Evolutionary conservation across 208 protist species (phyloP).

Genomic region (Leishmania amazonensis): DNA sequence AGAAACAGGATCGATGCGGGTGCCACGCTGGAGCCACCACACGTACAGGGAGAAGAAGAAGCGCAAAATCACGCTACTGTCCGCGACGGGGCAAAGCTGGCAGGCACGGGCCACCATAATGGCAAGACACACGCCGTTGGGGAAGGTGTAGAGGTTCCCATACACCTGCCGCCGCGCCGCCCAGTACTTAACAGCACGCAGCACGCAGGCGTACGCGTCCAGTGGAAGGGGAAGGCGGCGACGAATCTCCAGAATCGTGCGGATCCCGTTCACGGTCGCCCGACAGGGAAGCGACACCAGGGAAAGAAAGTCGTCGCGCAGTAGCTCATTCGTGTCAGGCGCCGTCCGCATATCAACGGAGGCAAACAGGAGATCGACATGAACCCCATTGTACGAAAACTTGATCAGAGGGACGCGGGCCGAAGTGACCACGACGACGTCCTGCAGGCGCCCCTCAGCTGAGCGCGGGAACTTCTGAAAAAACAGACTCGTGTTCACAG

Average conservation of each 20-base stretch:
- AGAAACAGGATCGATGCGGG: constrained; percentile 57
- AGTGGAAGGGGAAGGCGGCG: constrained; percentile 46
- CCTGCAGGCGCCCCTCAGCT: constrained; percentile 27
- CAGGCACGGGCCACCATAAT: constrained; percentile 95
- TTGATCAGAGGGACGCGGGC: constrained; percentile 86
- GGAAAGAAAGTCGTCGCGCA: constrained; percentile 58
- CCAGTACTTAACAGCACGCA: constrained; percentile 84
- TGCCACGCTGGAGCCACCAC: constrained; percentile 59
- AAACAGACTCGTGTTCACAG: constrained; percentile 44
- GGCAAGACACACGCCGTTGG: constrained; percentile 96
- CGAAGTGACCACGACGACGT: constrained; percentile 60
- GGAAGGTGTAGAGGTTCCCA: constrained; percentile 95
- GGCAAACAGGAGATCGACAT: constrained; percentile 85
- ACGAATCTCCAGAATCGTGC: constrained; percentile 73
- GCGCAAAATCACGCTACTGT: constrained; percentile 77
- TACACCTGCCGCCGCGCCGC: constrained; percentile 92
- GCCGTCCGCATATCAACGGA: constrained; percentile 49
- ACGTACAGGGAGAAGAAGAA: constrained; percentile 91
- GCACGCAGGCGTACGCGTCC: constrained; percentile 51
- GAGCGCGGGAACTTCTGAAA: constrained; percentile 60
- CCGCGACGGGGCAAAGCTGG: constrained; percentile 90
- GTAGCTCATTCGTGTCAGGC: constrained; percentile 58
- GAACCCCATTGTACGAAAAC: constrained; percentile 51
- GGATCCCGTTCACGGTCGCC: constrained; percentile 73
- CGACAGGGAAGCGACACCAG: constrained; percentile 56